Percentiles rank a stretch among this genome's conserved stretches.
These are phyloP conservation scores for Chenopodium berlandieri DNA, from an alignment of 148 eudicot species.

Conservation along the genomic window DNA sequence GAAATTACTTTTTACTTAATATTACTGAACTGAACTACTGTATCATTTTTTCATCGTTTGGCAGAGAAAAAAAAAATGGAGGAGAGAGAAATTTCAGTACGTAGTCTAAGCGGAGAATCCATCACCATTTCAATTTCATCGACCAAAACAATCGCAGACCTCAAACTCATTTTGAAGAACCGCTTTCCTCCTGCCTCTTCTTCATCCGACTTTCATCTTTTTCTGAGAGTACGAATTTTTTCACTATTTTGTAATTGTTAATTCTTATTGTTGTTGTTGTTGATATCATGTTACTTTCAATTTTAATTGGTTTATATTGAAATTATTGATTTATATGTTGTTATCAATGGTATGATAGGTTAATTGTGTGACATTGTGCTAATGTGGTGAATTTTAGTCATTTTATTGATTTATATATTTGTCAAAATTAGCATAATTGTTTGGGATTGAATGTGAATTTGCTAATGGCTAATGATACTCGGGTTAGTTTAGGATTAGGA, in stretches of 20 bases:
- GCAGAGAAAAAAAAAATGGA: background rate
- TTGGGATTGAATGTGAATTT: background rate
- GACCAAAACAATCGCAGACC: slow-evolving; percentile 43
- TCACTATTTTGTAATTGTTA: slow-evolving; percentile 7
- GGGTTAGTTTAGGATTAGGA: background rate
- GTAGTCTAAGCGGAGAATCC: slow-evolving; percentile 77
- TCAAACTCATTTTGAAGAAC: slow-evolving; percentile 52
- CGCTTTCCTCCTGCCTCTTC: slow-evolving; percentile 50
- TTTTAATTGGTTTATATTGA: background rate
- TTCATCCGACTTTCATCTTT: slow-evolving; percentile 69
- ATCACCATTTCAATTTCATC: slow-evolving; percentile 41
- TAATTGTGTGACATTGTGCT: background rate
- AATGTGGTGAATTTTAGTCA: background rate
- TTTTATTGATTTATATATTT: too few relatives aligned
- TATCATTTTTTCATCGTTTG: too few relatives aligned
- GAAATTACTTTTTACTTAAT: too few relatives aligned
- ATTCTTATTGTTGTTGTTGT: background rate
- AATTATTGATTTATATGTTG: background rate
- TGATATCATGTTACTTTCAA: background rate
- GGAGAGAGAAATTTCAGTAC: slow-evolving; percentile 43
- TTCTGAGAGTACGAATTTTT: slow-evolving; percentile 41
- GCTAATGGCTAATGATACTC: background rate
- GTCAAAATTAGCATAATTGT: background rate
- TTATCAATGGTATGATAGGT: background rate
- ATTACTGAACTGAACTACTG: too few relatives aligned